phyloP scores from a whole-genome alignment of 441 rosid genomes.

The Hura crepitans region DNA sequence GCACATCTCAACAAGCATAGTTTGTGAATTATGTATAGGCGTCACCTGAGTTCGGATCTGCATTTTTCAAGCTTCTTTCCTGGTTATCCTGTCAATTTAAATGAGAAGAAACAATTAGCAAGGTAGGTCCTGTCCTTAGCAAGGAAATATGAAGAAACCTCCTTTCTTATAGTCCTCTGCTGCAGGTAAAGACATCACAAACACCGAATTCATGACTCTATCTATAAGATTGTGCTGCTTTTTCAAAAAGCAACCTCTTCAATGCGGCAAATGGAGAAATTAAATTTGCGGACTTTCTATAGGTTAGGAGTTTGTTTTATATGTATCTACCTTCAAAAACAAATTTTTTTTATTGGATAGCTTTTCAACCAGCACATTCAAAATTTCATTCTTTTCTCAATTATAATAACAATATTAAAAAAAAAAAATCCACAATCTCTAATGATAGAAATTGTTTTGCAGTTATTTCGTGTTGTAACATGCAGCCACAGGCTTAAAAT shows the following conservation, averaged over 20 bases:
- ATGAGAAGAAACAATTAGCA: constrained; percentile 13
- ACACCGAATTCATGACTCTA: too few relatives aligned
- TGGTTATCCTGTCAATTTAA: constrained; percentile 62
- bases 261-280: background rate
- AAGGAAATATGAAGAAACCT: constrained; percentile 2
- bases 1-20: background rate
- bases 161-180: background rate
- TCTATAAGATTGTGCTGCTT: background rate
- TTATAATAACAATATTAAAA: background rate
- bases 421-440: too few relatives aligned
- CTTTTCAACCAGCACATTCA: too few relatives aligned
- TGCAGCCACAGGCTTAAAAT: background rate
- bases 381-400: background rate
- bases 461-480: background rate
- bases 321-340: too few relatives aligned
- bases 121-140: background rate
- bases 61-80: constrained; percentile 81
- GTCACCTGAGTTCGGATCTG: constrained; percentile 19
- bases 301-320: too few relatives aligned
- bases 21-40: background rate
- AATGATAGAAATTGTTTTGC: background rate
- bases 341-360: background rate
- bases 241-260: background rate
- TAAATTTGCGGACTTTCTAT: background rate
- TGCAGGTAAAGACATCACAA: background rate